These are phyloP conservation scores for Fraxinus dipetala DNA, from an alignment of 305 asterid genomes.

Conservation along the genomic window DNA sequence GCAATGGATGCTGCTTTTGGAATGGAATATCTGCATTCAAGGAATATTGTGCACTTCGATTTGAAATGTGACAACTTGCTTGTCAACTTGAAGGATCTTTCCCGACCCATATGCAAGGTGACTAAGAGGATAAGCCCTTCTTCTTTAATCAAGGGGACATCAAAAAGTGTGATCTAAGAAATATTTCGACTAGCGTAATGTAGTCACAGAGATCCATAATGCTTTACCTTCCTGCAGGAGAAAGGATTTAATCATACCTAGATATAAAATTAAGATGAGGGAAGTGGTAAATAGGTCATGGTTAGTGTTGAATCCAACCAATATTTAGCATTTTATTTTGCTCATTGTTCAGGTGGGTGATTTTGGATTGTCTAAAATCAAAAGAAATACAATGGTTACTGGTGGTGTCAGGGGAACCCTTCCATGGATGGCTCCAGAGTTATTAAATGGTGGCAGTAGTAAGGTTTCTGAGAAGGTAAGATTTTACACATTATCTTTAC, in stretches of 20 bases:
- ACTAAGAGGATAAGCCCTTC: constrained; percentile 2
- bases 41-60: constrained; percentile 90
- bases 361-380: constrained; percentile 86
- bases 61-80: constrained; percentile 89
- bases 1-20: constrained; percentile 98
- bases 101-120: constrained; percentile 95
- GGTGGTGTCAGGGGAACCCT: constrained; percentile 96
- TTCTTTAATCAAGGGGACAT: neutral
- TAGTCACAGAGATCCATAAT: neutral
- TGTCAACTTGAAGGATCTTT: constrained; percentile 86
- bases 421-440: constrained; percentile 98
- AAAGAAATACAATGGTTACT: constrained; percentile 84
- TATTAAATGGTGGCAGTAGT: constrained; percentile 79
- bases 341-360: constrained; percentile 65
- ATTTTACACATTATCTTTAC: neutral
- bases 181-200: neutral
- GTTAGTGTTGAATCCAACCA: neutral
- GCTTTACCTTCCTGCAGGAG: neutral
- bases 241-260: neutral
- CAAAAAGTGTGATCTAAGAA: constrained; percentile 1
- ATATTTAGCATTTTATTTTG: neutral
- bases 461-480: constrained; percentile 86
- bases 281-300: neutral
- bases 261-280: neutral
- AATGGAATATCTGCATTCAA: constrained; percentile 88